Base-by-base conservation (phyloP, 306 rosid species). In the Casuarina equisetifolia region DNA sequence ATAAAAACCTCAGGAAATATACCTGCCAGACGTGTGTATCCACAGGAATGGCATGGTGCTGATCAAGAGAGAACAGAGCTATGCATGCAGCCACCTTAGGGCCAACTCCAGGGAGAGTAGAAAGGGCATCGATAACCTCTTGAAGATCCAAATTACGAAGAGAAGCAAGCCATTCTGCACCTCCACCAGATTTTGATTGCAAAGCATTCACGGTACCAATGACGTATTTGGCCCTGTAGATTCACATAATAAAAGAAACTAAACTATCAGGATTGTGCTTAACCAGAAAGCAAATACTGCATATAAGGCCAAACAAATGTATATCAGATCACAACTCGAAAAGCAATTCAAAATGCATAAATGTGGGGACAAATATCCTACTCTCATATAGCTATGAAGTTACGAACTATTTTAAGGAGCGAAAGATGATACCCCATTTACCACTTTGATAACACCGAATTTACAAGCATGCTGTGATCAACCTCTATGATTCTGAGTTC, bases 61-160 rank as follows among this genome's bases (percentile, higher is more conserved):
- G 98, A 84, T 95, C 98, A 42, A 95, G 98, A 36, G 97, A 95
- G 86, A 89, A 95, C 45, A 95, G 97, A 78, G 98, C 97, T 20
- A 95, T 81, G 77, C 98, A 95, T 48, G 98, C 97, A 43, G 97
- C 98, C 74, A 95, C 98, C 86, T 92, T 95, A 13, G 97, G 98
- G 67, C 98, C 98, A 63, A 95, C 97, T 59, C 97, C 97, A 40
- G 97, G 97, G 46, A 95, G 84, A 6, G 91, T 82, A 20, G 77
- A 85, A 71, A 94, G 97, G 17, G 86, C 85, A 67, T 78, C 80
- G 75, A 89, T 88, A 76, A 84, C 96, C 53, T 83, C 89, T 75
- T 68, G 82, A 46, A 91, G 97, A 70, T 84, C 96, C 81, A 80
- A 67, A 35, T 86, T 76, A 6, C 97, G 91, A 73, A 91, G 97